These are phyloP conservation scores for Rhizopus stolonifer DNA, from an alignment of 371 early-diverging fungal genomes.

Conservation along the genomic window DNA sequence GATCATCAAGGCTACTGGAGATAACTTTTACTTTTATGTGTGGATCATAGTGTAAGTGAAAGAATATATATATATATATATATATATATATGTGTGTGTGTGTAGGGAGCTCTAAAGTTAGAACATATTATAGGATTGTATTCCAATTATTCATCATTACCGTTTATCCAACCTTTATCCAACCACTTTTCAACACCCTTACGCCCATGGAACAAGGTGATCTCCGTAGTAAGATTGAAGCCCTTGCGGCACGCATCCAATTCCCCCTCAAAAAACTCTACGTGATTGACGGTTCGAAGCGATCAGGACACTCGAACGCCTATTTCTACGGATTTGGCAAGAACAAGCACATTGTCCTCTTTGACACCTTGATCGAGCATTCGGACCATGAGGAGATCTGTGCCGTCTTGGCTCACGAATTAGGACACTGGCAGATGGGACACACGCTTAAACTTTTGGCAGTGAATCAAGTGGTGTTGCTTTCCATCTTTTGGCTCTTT, in stretches of 20 bases:
- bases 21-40: constrained; percentile 85
- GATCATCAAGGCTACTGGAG: constrained; percentile 83
- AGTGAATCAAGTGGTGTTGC: constrained; percentile 74
- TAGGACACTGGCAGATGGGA: constrained; percentile 95
- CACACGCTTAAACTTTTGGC: constrained; percentile 81
- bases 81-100: too few relatives aligned
- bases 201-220: constrained; percentile 86
- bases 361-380: constrained; percentile 93
- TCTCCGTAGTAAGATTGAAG: constrained; percentile 83
- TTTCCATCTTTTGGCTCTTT: constrained; percentile 86
- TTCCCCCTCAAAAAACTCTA: constrained; percentile 96
- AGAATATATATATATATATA: too few relatives aligned
- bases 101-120: too few relatives aligned
- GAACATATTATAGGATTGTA: constrained; percentile 56
- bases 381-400: constrained; percentile 84
- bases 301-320: constrained; percentile 95
- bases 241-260: constrained; percentile 79
- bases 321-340: constrained; percentile 97
- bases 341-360: constrained; percentile 97
- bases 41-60: constrained; percentile 81
- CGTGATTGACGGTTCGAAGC: constrained; percentile 95
- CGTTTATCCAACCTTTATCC: constrained; percentile 94
- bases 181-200: constrained; percentile 98
- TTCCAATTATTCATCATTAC: constrained; percentile 91
- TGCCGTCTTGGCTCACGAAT: constrained; percentile 95